Conservation (phyloP, 2,329 filamentous ascomycete species). For the Fusarium sterilihyphosum region DNA sequence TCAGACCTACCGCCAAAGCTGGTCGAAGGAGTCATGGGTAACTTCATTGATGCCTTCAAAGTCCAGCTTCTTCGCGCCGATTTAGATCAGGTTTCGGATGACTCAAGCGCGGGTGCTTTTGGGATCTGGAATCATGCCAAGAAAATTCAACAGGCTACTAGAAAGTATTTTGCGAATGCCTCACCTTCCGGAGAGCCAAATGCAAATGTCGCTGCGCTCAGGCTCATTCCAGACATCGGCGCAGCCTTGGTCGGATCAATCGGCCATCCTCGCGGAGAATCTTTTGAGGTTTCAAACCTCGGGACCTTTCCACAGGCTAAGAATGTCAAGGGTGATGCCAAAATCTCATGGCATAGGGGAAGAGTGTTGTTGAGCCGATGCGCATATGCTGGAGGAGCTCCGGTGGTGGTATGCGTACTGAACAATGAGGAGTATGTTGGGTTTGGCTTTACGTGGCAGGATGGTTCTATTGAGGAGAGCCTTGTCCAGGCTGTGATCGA, state of each 20-base stretch:
- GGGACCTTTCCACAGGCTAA: not conserved
- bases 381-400: not conserved
- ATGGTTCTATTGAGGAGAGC: not conserved
- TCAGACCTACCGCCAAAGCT: not conserved
- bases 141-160: not conserved
- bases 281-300: conserved; percentile 5
- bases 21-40: not conserved
- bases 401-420: not conserved
- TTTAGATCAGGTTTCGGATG: not conserved
- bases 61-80: not conserved
- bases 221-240: not conserved
- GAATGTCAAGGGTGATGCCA: not conserved
- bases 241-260: not conserved
- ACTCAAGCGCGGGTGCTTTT: not conserved
- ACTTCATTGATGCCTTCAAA: conserved; percentile 6
- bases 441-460: conserved; percentile 6
- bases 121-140: not conserved
- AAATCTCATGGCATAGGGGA: not conserved
- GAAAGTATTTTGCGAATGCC: not conserved
- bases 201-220: not conserved
- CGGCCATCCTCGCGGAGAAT: not conserved
- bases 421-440: not conserved
- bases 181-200: not conserved
- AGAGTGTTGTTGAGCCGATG: conserved; percentile 1
- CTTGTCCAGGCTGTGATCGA: not conserved